Conservation (phyloP, 1,139 yeast genomes). For the Suhomyces kunorum region DNA sequence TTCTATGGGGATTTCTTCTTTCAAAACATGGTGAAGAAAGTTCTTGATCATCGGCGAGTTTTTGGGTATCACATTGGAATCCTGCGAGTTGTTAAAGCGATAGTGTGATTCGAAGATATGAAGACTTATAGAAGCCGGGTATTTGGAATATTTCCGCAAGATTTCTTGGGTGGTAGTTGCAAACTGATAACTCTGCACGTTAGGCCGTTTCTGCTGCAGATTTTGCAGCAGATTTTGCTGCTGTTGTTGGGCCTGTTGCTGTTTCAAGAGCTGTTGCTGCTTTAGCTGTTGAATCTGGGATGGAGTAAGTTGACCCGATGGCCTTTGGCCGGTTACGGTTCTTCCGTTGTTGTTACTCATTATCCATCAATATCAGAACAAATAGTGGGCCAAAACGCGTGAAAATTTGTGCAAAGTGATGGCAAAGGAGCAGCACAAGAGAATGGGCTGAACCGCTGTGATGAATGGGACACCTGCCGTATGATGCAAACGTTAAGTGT, state of each 20-base stretch:
- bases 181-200: constrained; percentile 49
- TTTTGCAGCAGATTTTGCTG: constrained; percentile 17
- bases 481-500: constrained; percentile 4
- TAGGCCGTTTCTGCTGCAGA: constrained; percentile 32
- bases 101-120: constrained; percentile 91
- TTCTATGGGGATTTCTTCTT: constrained; percentile 85
- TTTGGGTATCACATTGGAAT: constrained; percentile 80
- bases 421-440: background rate
- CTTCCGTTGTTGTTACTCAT: constrained; percentile 12
- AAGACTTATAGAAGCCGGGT: constrained; percentile 80
- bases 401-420: background rate
- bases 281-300: constrained; percentile 22
- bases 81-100: constrained; percentile 66
- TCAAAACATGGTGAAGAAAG: constrained; percentile 75
- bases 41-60: constrained; percentile 76
- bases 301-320: constrained; percentile 16
- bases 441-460: constrained; percentile 2
- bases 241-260: constrained; percentile 34
- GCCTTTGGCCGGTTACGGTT: constrained; percentile 9
- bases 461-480: constrained; percentile 5
- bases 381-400: background rate
- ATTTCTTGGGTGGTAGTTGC: constrained; percentile 74
- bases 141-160: constrained; percentile 73
- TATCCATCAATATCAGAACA: constrained; percentile 4
- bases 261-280: constrained; percentile 38